Percentiles rank a stretch among this genome's conserved stretches.
phyloP scores from a whole-genome alignment of 495 filamentous ascomycete species.

The Astrothelium macrocarpum region DNA sequence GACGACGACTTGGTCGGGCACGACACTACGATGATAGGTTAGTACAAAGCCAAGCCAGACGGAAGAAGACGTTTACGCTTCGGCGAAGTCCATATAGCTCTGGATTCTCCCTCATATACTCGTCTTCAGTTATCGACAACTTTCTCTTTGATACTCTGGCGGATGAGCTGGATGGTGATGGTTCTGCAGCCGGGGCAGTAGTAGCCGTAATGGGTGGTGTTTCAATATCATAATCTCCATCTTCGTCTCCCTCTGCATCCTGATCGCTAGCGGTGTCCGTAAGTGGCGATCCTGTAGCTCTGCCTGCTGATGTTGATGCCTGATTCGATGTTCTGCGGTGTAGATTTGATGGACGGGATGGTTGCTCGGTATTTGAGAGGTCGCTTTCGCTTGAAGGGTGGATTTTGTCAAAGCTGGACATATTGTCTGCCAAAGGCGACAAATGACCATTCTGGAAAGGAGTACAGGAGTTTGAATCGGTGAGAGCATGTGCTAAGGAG shows the following conservation, averaged over 20 bases:
- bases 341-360: constrained; percentile 15
- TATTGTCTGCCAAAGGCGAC: constrained; percentile 33
- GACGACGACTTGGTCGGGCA: constrained; percentile 42
- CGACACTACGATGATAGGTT: constrained; percentile 40
- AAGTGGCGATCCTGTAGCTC: constrained; percentile 16
- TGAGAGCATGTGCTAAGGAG: constrained; percentile 9
- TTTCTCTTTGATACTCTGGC: constrained; percentile 56
- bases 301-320: constrained; percentile 26
- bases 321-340: constrained; percentile 21
- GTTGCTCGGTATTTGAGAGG: constrained; percentile 27
- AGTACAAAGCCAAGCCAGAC: constrained; percentile 16
- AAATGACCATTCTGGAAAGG: constrained; percentile 42
- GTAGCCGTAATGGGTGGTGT: constrained; percentile 36
- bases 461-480: constrained; percentile 29
- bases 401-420: constrained; percentile 33
- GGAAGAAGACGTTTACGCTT: constrained; percentile 54
- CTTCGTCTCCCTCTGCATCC: constrained; percentile 59
- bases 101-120: constrained; percentile 83
- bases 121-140: constrained; percentile 57
- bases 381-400: constrained; percentile 42
- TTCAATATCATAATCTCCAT: constrained; percentile 68
- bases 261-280: constrained; percentile 45
- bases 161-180: not conserved
- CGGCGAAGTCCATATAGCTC: constrained; percentile 88
- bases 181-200: constrained; percentile 31